These are phyloP conservation scores for Cyclotella kingstonii DNA, from an alignment of 108 stramenopile species.

Conservation along the genomic window DNA sequence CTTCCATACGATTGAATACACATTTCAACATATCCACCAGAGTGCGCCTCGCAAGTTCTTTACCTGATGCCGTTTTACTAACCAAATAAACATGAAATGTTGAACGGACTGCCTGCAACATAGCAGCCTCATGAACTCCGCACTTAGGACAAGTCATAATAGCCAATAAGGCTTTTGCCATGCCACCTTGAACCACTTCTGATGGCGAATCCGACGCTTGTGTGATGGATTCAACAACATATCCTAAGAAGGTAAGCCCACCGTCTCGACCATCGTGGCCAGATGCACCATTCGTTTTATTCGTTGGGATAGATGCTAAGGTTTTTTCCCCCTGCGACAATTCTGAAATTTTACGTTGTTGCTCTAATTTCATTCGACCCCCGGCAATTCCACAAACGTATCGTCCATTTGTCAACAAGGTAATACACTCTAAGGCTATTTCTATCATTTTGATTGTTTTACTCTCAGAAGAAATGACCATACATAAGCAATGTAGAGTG, in stretches of 20 bases:
- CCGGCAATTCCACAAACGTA: conserved; percentile 80
- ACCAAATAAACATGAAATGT: conserved; percentile 96
- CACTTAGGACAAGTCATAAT: conserved; percentile 77
- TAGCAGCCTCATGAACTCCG: conserved; percentile 88
- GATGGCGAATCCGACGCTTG: conserved; percentile 40
- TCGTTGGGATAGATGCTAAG: not conserved
- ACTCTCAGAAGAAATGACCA: conserved; percentile 32
- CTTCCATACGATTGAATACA: conserved; percentile 94
- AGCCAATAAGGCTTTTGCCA: conserved; percentile 53
- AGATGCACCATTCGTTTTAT: not conserved
- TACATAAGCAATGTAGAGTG: conserved; percentile 35
- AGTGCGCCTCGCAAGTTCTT: conserved; percentile 81
- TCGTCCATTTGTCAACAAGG: conserved; percentile 49
- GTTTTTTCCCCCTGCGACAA: conserved; percentile 4
- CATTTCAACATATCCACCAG: conserved; percentile 88
- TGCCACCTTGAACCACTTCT: conserved; percentile 54
- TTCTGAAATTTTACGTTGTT: conserved; percentile 29
- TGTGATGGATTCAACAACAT: conserved; percentile 43
- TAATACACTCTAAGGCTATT: conserved; percentile 59
- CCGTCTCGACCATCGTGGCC: conserved; percentile 37
- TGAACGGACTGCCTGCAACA: conserved; percentile 87
- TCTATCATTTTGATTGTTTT: conserved; percentile 62
- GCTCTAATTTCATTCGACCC: conserved; percentile 50
- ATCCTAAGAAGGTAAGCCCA: conserved; percentile 34
- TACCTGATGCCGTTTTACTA: conserved; percentile 63